Evolutionary conservation across 2,329 filamentous ascomycete species (phyloP).

Genomic region (Paradendryphiella salina): DNA sequence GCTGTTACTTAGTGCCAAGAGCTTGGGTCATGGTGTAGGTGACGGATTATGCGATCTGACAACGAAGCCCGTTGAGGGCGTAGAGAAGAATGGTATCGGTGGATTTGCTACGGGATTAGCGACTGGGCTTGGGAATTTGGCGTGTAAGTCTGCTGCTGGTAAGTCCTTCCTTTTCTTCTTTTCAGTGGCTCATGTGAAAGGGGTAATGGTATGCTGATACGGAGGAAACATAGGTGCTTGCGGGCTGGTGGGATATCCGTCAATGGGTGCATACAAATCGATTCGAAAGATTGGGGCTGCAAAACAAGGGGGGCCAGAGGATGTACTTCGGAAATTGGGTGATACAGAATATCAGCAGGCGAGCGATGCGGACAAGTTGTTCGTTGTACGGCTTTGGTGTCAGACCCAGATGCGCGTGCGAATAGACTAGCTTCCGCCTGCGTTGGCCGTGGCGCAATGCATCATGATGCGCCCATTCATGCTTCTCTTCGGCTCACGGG

Average conservation of each 20-base stretch:
- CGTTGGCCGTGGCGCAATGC: neutral
- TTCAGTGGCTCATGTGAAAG: neutral
- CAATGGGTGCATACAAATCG: constrained; percentile 65
- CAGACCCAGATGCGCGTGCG: constrained; percentile 25
- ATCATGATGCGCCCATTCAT: neutral
- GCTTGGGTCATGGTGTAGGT: constrained; percentile 73
- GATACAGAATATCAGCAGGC: constrained; percentile 23
- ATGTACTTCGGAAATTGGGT: constrained; percentile 18
- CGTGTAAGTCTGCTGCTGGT: constrained; percentile 68
- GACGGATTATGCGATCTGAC: constrained; percentile 78
- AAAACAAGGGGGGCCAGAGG: constrained; percentile 15
- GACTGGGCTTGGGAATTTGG: constrained; percentile 70
- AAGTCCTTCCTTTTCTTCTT: neutral
- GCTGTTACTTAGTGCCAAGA: constrained; percentile 72
- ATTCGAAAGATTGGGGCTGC: constrained; percentile 34
- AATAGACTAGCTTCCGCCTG: neutral
- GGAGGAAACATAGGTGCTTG: constrained; percentile 51
- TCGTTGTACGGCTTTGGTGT: constrained; percentile 31
- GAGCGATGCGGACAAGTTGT: constrained; percentile 22
- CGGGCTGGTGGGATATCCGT: constrained; percentile 62
- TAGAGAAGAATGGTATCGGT: constrained; percentile 61
- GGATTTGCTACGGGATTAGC: constrained; percentile 77
- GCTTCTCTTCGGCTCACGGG: neutral
- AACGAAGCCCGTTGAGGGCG: constrained; percentile 72
- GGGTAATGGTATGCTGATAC: neutral